Percentiles rank a stretch among this genome's conserved stretches.
Conservation (phyloP, 352 stramenopile species). For the Pythium dissimile region DNA sequence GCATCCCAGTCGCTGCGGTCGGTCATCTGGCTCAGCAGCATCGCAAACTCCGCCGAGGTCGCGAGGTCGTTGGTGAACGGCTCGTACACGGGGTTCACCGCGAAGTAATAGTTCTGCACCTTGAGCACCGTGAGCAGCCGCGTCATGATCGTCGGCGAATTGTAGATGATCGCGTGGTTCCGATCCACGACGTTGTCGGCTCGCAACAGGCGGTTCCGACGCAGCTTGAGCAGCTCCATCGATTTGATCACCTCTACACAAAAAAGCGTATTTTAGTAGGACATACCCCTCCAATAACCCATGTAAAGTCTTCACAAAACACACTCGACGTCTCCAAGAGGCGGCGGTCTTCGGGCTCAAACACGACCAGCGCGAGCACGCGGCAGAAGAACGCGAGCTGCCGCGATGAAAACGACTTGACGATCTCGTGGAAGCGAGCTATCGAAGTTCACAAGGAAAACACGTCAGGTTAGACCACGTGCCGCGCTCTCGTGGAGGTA, state of each 20-base stretch:
- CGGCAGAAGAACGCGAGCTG: constrained; percentile 95
- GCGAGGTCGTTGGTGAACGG: constrained; percentile 77
- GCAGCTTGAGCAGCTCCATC: constrained; percentile 88
- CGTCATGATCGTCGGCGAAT: constrained; percentile 66
- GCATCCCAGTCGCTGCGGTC: constrained; percentile 75
- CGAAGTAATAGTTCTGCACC: constrained; percentile 86
- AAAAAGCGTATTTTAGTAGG: no score
- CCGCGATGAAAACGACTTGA: constrained; percentile 86
- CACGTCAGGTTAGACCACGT: neutral
- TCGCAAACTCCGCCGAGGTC: constrained; percentile 79
- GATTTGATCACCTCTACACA: constrained; percentile 90
- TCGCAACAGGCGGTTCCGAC: constrained; percentile 71
- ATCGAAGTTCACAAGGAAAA: constrained; percentile 22
- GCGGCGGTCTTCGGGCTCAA: constrained; percentile 93
- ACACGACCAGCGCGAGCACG: constrained; percentile 94
- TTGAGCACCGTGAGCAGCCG: constrained; percentile 70
- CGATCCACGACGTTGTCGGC: constrained; percentile 88
- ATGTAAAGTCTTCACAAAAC: constrained; percentile 8
- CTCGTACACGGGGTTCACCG: constrained; percentile 77
- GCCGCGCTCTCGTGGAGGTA: neutral
- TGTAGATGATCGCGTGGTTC: constrained; percentile 93
- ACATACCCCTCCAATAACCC: no score
- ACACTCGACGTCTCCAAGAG: constrained; percentile 88
- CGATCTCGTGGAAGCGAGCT: constrained; percentile 89
- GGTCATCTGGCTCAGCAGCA: constrained; percentile 68